Evolutionary conservation across 1,139 yeast species (phyloP).

Genomic region (Hansenula lynferdii): DNA sequence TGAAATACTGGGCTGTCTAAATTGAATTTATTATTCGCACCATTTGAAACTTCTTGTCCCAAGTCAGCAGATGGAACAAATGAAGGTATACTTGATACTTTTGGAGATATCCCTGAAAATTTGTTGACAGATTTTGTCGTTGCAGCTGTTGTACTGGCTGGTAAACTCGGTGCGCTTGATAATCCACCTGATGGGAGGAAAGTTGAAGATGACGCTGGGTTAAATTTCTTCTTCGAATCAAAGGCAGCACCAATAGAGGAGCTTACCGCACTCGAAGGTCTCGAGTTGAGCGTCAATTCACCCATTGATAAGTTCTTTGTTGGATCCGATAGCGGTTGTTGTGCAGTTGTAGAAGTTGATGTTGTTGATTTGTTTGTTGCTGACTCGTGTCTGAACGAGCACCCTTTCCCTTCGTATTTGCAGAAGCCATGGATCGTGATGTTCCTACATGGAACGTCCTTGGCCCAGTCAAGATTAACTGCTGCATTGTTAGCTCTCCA

Average conservation of each 20-base stretch:
- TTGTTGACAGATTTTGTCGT: constrained; percentile 28
- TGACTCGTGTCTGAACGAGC: constrained; percentile 69
- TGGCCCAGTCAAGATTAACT: constrained; percentile 45
- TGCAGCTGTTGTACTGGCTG: constrained; percentile 13
- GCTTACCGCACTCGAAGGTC: constrained; percentile 13
- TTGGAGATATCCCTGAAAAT: constrained; percentile 47
- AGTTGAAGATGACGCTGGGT: constrained; percentile 26
- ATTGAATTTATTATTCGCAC: no score
- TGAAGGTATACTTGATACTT: constrained; percentile 48
- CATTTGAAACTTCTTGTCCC: not conserved
- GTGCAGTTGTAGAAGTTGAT: constrained; percentile 6
- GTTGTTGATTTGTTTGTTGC: constrained; percentile 13
- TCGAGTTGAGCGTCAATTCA: constrained; percentile 3
- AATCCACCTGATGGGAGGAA: constrained; percentile 24
- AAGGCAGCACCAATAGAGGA: not conserved
- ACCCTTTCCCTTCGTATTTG: constrained; percentile 85
- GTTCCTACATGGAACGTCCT: constrained; percentile 80
- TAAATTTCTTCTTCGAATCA: constrained; percentile 23
- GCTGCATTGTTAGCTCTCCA: not conserved
- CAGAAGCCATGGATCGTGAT: constrained; percentile 85
- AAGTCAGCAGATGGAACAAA: constrained; percentile 40
- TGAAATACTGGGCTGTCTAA: constrained; percentile 31
- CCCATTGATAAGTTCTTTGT: not conserved
- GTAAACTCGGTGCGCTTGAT: constrained; percentile 4
- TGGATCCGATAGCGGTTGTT: constrained; percentile 9